Percentiles rank a stretch among this genome's conserved stretches.
Evolutionary conservation across 352 stramenopile species (phyloP).

Genomic region (Pythium dissotocum): DNA sequence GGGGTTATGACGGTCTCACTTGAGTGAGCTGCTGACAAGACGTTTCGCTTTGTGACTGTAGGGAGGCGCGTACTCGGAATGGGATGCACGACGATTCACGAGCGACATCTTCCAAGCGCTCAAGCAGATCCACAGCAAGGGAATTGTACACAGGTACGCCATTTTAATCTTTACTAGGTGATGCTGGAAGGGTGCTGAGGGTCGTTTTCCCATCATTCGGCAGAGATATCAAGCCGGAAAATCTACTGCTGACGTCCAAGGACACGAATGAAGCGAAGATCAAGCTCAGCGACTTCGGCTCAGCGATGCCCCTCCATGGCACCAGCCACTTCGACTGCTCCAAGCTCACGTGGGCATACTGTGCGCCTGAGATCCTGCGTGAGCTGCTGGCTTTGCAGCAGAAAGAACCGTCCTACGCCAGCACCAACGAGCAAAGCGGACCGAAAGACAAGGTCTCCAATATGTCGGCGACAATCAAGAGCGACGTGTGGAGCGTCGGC

Average conservation of each 20-base stretch:
- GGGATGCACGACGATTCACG: constrained; percentile 53
- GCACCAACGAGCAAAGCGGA: constrained; percentile 12
- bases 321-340: constrained; percentile 46
- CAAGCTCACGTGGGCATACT: constrained; percentile 65
- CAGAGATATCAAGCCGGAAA: constrained; percentile 85
- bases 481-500: constrained; percentile 87
- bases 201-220: neutral
- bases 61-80: constrained; percentile 77
- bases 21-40: neutral
- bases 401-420: constrained; percentile 21
- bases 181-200: no score
- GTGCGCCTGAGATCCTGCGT: constrained; percentile 64
- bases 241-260: constrained; percentile 75
- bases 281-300: constrained; percentile 85
- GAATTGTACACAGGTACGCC: constrained; percentile 57
- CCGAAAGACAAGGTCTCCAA: constrained; percentile 30
- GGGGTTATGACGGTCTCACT: no score
- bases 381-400: constrained; percentile 14
- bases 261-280: constrained; percentile 68
- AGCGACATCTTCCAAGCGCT: constrained; percentile 60
- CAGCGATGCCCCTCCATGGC: constrained; percentile 54
- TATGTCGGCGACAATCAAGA: constrained; percentile 40
- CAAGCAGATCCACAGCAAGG: constrained; percentile 62
- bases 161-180: no score
- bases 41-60: constrained; percentile 15